Evolutionary conservation across 2,329 filamentous ascomycete genomes (phyloP), one percentile per base, ranked within the genome.

Genomic region (Exophiala sp.): DNA sequence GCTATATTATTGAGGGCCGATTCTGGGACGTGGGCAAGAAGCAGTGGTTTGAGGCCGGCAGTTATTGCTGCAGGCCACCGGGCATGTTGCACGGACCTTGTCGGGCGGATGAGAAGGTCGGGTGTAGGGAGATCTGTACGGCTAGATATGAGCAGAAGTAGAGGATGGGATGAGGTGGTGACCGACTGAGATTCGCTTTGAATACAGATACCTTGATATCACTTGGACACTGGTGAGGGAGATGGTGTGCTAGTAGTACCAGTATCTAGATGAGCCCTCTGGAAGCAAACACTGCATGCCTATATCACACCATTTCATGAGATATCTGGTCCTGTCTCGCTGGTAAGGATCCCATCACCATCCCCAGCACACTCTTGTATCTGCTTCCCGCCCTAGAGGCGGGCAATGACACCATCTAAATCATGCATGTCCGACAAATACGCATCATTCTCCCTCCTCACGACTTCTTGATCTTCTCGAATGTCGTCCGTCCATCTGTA

Each of bases 401-500:
- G 5, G 24, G 24, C 29, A 32, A 32, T 32, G 29, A 32, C 29
- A 7, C 7, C 7, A 7, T 7, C 29, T n/a, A 32, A n/a, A 7
- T n/a, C 29, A 7, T 7, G 6, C 29, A 32, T 32, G 11, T 32
- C 29, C 29, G 6, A 7, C n/a, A 67, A 56, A 40, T 66, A 71
- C 1, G 57, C 50, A 62, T 75, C 70, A 46, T 72, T 67, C 56
- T 75, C 72, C 5, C 40, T 48, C 27, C 63, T 67, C 0, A 76
- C 65, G 2, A 56, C 45, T 8, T 65, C 64, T 65, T 71, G 70
- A 53, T 76, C 66, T 57, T 78, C 73, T 68, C 61, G 0, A 72
- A 58, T 32, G 64, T 80, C 77, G 49, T 80, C 77, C 0, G 76
- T 79, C 70, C 70, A 74, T 16, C 76, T 64, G 55, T 71, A 65